Evolutionary conservation across 2,329 filamentous ascomycete species (phyloP), one percentile per base, ranked within the genome.

Genomic region (Fusarium sp.): DNA sequence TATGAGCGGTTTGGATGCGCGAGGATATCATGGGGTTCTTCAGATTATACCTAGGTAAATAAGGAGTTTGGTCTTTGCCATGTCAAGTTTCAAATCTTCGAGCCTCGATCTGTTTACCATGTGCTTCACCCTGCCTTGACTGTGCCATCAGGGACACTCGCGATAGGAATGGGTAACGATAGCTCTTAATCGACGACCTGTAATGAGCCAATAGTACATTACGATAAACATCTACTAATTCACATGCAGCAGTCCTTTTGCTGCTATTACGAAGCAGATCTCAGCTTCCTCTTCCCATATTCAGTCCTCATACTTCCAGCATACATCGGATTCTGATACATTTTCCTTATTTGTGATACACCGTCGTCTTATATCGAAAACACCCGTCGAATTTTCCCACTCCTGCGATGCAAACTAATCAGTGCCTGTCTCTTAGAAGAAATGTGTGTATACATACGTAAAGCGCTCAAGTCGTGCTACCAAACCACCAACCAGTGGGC

Each of bases 21-120:
- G 70, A 54, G 62, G 70, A 53, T 67, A 71, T 72, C 31, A 69
- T 58, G 72, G 66, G 58, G 57, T 58, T 56, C 53, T 74, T 67
- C 67, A 67, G 50, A 74, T 72, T 74, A 74, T 74, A 74, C 72
- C 72, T 74, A 69, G 72, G 72, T 74, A 70, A 70, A 55, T 70
- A 64, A 54, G 67, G 67, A 67, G 67, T 70, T 58, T 60, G 63
- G 67, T 67, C 67, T 49, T 61, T 64, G 44, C 41, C 49, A 19
- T 71, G 59, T 65, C 25, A 53, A 46, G 58, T 52, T 34, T 45
- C 41, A 49, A 50, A 52, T 54, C 23, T 30, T 45, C 26, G 11
- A 55, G 25, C 18, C 21, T 26, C 18, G 16, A 7, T 37, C 3
- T 31, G 19, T 46, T n/a, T 25, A 51, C 21, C 18, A 37, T 37